These are phyloP conservation scores for Quillaja saponaria DNA, from an alignment of 306 rosid genomes.

Conservation along the genomic window DNA sequence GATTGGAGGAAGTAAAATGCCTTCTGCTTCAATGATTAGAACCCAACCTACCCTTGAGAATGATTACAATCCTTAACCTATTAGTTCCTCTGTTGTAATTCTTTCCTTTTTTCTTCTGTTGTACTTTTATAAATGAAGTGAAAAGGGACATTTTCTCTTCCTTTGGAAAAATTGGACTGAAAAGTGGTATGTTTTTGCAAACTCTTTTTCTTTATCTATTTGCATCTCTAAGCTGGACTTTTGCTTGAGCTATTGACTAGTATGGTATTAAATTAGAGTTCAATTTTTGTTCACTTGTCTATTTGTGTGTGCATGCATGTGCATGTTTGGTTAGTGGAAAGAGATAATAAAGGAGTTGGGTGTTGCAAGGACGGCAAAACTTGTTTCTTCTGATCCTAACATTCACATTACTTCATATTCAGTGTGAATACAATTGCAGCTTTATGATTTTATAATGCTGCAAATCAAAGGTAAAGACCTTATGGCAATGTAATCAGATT, in stretches of 20 bases:
- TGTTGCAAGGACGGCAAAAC: constrained; percentile 25
- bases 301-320: constrained; percentile 9
- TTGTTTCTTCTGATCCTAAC: constrained; percentile 25
- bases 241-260: not conserved
- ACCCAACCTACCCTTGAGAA: constrained; percentile 76
- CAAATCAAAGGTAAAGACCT: too few relatives aligned
- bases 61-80: constrained; percentile 32
- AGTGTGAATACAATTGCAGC: too few relatives aligned
- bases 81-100: constrained; percentile 8
- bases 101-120: not conserved
- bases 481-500: too few relatives aligned
- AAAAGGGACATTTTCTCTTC: not conserved
- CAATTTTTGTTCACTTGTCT: constrained; percentile 11
- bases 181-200: too few relatives aligned
- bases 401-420: too few relatives aligned
- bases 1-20: constrained; percentile 83
- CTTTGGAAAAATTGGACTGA: too few relatives aligned
- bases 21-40: constrained; percentile 71
- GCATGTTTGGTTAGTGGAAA: constrained; percentile 8
- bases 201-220: too few relatives aligned
- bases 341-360: not conserved
- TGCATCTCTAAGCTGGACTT: too few relatives aligned
- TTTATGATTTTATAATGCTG: too few relatives aligned
- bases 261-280: not conserved
- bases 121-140: constrained; percentile 27